Base-by-base conservation (phyloP, 208 protist species). In the Trypanosoma brucei region DNA sequence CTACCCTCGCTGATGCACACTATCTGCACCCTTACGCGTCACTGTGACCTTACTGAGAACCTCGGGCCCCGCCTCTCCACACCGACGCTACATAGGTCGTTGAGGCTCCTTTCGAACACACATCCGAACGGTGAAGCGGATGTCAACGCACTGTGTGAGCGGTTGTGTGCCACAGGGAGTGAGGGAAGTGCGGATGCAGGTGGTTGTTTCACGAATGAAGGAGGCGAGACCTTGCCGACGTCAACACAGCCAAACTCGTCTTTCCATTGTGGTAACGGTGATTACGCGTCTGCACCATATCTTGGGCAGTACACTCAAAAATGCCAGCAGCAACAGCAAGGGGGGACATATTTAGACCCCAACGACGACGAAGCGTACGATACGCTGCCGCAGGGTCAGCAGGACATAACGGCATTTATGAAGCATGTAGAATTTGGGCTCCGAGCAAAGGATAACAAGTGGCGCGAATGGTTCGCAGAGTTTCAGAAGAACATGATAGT, bases 401-500 rank as follows among this genome's bases (percentile, higher is more conserved):
- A 74, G 33, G 86, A 95, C 62, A 72, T 92, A 4, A 77, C 72
- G 38, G 69, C 91, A 3, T 90, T 95, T 57, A 91, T 93, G 84
- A 81, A 83, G 58, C 87, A 94, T 55, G 76, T 96, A 1, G 87
- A 94, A 44, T 80, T 74, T 38, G 90, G 90, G 37, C 59, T 90
- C 45, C 82, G 83, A 2, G 59, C 79, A 5, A 92, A 86, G 64
- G 86, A 93, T 52, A 89, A 66, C 63, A 86, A 86, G 57, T 73
- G 87, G 74, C 80, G 90, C 4, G 90, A 96, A 73, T 96, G 90
- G 87, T 96, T 94, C 53, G 58, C 73, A 11, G 86, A 96, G 69
- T 77, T 96, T 38, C 85, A 96, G 59, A 93, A 93, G 72, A 81
- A 70, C 64, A 91, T 96, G 66, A 89, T 96, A 50, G 69, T 93